Percentiles rank a stretch among this genome's conserved stretches.
phyloP scores from a whole-genome alignment of 192 early-diverging fungal species.

The Dispira simplex region DNA sequence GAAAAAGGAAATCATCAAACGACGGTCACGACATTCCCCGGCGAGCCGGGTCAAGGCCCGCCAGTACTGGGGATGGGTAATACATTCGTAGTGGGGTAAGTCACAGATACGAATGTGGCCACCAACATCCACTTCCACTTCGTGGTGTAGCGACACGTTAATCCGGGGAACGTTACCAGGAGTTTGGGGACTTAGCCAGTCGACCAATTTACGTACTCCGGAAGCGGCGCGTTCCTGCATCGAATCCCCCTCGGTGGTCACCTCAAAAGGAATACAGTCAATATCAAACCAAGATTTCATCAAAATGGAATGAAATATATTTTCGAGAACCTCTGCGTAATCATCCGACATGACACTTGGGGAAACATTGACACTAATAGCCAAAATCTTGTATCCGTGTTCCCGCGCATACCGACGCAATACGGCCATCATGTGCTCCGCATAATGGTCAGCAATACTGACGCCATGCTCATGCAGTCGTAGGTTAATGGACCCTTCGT shows the following conservation, averaged over 20 bases:
- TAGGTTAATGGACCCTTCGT: slow-evolving; percentile 27
- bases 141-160: slow-evolving; percentile 41
- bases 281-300: slow-evolving; percentile 54
- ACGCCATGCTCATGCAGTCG: slow-evolving; percentile 4
- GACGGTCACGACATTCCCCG: slow-evolving; percentile 32
- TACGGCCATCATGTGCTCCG: slow-evolving; percentile 31
- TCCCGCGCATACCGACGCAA: slow-evolving; percentile 34
- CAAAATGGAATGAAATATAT: slow-evolving; percentile 24
- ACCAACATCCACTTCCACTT: slow-evolving; percentile 59
- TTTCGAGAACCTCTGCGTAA: slow-evolving; percentile 23
- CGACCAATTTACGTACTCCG: slow-evolving; percentile 54
- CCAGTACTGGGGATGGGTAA: slow-evolving; percentile 52
- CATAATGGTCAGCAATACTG: slow-evolving; percentile 21
- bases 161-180: slow-evolving; percentile 63
- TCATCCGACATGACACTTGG: slow-evolving; percentile 23
- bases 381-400: slow-evolving; percentile 52
- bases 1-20: slow-evolving; percentile 53
- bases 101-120: slow-evolving; percentile 49
- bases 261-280: slow-evolving; percentile 56
- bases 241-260: slow-evolving; percentile 40
- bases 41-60: slow-evolving; percentile 36
- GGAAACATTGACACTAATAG: slow-evolving; percentile 39
- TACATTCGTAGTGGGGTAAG: slow-evolving; percentile 41
- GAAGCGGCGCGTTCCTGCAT: slow-evolving; percentile 54
- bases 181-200: slow-evolving; percentile 53